These are phyloP conservation scores for Pseudocercospora fijiensis DNA, from an alignment of 2,329 filamentous ascomycete species.

Conservation along the genomic window DNA sequence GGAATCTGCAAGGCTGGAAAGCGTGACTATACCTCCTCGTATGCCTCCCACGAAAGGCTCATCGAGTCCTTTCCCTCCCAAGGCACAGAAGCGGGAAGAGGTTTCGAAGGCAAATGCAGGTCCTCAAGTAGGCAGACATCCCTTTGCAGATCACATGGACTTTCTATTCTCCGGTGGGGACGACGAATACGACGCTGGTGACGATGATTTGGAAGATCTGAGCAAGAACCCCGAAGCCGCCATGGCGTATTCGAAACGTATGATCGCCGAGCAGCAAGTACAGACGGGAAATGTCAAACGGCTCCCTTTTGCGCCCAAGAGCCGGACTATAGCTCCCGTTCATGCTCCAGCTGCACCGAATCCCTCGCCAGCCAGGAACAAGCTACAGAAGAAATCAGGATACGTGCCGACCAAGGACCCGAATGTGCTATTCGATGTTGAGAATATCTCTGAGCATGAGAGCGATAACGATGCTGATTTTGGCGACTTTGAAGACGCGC, in stretches of 20 bases:
- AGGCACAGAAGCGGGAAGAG: slow-evolving; percentile 9
- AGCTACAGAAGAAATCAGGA: slow-evolving; percentile 30
- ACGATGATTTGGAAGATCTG: slow-evolving; percentile 36
- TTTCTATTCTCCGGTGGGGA: slow-evolving; percentile 36
- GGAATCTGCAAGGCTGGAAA: neutral
- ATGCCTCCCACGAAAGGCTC: neutral
- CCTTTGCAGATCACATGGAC: slow-evolving; percentile 38
- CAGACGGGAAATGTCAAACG: slow-evolving; percentile 11
- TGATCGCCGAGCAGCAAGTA: slow-evolving; percentile 33
- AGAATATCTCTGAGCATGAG: slow-evolving; percentile 31
- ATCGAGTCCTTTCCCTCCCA: slow-evolving; percentile 14
- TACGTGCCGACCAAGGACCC: slow-evolving; percentile 25
- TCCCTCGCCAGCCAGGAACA: slow-evolving; percentile 25
- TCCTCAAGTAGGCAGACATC: slow-evolving; percentile 30
- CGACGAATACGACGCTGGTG: slow-evolving; percentile 39
- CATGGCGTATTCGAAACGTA: slow-evolving; percentile 38
- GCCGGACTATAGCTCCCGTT: neutral
- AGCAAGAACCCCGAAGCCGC: slow-evolving; percentile 38
- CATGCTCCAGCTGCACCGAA: slow-evolving; percentile 5
- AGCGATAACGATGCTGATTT: slow-evolving; percentile 35
- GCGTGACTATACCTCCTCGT: neutral
- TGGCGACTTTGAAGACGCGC: slow-evolving; percentile 36
- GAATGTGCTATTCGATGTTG: slow-evolving; percentile 39
- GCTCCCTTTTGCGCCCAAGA: slow-evolving; percentile 6
- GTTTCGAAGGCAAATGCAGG: slow-evolving; percentile 5